Percentiles rank a stretch among this genome's conserved stretches.
These are phyloP conservation scores for Populus simonii DNA, from an alignment of 345 rosid genomes.

Conservation along the genomic window DNA sequence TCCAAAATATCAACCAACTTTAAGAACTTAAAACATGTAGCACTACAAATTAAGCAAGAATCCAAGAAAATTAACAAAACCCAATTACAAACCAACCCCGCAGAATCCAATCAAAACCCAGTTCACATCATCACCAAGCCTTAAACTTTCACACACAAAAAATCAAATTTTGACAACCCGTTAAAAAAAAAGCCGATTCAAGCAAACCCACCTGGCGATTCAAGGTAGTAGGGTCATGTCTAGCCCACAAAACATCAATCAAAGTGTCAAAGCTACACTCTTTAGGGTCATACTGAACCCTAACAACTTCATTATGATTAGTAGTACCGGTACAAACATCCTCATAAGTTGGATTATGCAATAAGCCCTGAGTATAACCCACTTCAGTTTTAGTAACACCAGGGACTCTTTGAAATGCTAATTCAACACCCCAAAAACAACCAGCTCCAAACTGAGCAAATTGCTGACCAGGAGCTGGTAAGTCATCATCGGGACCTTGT, in stretches of 20 bases:
- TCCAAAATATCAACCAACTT: not conserved
- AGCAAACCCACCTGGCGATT: conserved; percentile 74
- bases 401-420: conserved; percentile 75
- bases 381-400: conserved; percentile 86
- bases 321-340: conserved; percentile 77
- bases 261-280: conserved; percentile 62
- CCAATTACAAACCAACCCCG: not conserved
- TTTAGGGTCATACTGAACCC: conserved; percentile 86
- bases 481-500: conserved; percentile 68
- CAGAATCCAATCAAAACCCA: not conserved
- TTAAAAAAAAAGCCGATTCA: not conserved
- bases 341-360: conserved; percentile 66
- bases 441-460: conserved; percentile 93
- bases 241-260: conserved; percentile 79
- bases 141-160: not conserved
- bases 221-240: conserved; percentile 88
- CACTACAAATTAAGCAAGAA: not conserved
- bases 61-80: not conserved
- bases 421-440: conserved; percentile 95
- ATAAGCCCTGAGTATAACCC: conserved; percentile 68
- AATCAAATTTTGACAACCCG: not conserved
- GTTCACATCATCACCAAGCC: not conserved
- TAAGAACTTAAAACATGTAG: not conserved
- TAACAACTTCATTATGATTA: conserved; percentile 66
- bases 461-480: conserved; percentile 68